Conservation (phyloP, 768 basidiomycete species). For the Austroboletus festivus region DNA sequence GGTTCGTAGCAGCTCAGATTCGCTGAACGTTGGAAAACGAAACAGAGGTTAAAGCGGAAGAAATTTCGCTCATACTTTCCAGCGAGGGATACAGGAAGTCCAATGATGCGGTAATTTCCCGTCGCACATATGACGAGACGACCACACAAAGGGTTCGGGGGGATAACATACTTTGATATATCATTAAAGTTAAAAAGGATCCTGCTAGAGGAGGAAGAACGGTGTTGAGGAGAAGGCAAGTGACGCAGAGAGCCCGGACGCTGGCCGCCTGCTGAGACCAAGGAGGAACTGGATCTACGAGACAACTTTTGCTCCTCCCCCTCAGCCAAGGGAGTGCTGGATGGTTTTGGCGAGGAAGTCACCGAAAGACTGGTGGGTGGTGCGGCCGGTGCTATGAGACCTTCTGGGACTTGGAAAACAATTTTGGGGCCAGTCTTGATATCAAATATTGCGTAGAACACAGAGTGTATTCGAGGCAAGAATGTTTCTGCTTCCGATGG, state of each 20-base stretch:
- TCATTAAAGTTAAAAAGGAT: slow-evolving; percentile 85
- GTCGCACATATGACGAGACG: slow-evolving; percentile 86
- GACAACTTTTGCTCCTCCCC: slow-evolving; percentile 39
- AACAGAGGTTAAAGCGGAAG: slow-evolving; percentile 93
- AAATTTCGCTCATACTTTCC: slow-evolving; percentile 82
- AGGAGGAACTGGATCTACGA: slow-evolving; percentile 50
- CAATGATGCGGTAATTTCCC: slow-evolving; percentile 79
- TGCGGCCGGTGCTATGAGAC: slow-evolving; percentile 58
- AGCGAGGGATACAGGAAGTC: slow-evolving; percentile 80
- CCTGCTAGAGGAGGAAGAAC: slow-evolving; percentile 47
- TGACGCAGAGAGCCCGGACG: slow-evolving; percentile 41
- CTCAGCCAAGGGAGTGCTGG: slow-evolving; percentile 29
- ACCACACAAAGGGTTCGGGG: slow-evolving; percentile 79
- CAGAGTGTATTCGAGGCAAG: slow-evolving; percentile 74
- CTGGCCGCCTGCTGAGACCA: slow-evolving; percentile 46
- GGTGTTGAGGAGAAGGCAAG: slow-evolving; percentile 44
- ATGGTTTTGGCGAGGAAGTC: slow-evolving; percentile 35
- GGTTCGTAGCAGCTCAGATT: slow-evolving; percentile 96
- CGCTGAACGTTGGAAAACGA: slow-evolving; percentile 89
- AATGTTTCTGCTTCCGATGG: slow-evolving; percentile 61
- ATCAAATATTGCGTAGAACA: slow-evolving; percentile 95
- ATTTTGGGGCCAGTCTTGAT: slow-evolving; percentile 82
- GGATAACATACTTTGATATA: slow-evolving; percentile 93
- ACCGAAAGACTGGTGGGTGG: slow-evolving; percentile 27
- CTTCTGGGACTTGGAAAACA: slow-evolving; percentile 92